Base-by-base conservation (phyloP, 495 filamentous ascomycete species). In the Tetracladium setigerum region DNA sequence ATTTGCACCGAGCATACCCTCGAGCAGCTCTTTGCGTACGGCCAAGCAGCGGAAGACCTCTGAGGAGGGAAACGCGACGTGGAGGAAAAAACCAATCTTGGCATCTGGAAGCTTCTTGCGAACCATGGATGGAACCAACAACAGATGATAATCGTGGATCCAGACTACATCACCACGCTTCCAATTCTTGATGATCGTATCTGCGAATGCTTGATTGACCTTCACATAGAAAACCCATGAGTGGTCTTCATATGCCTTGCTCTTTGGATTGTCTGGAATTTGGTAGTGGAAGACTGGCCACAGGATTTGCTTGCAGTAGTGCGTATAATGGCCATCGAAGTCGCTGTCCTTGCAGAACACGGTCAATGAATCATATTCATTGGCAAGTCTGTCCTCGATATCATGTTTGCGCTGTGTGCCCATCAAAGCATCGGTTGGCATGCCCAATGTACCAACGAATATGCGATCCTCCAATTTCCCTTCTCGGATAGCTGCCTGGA, bases 271-370 rank as follows among this genome's bases (percentile, higher is more conserved):
- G 62, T 95, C 90, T 2, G 90, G 90, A 50, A 95, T 92, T 63
- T 94, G 88, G 62, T 96, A 95, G 64, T 96, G 89, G 63, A 95
- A 94, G 31, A 95, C 88, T 6, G 86, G 86, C 85, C 85, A 89
- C 16, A 91, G 74, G 39, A 89, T 86, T 60, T 87, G 81, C 61
- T 95, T 95, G 76, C 87, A 95, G 53, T 89, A 95, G 64, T 95
- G 89, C 10, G 80, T 77, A 58, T 96, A 96, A 64, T 95, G 88
- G 3, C 89, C 88, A 56, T 95, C 85, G 38, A 95, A 88, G 59
- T 95, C 89, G 53, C 78, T 83, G 62, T 96, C 89, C 32, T 79
- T 85, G 57, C 86, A 83, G 58, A 83, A 90, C 27, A 95, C 89
- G 10, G 81, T 78, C 54, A 91, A 63, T 45, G 86, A 87, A 51